These are phyloP conservation scores for Pharnaceum exiguum DNA, from an alignment of 148 eudicot species.

Conservation along the genomic window DNA sequence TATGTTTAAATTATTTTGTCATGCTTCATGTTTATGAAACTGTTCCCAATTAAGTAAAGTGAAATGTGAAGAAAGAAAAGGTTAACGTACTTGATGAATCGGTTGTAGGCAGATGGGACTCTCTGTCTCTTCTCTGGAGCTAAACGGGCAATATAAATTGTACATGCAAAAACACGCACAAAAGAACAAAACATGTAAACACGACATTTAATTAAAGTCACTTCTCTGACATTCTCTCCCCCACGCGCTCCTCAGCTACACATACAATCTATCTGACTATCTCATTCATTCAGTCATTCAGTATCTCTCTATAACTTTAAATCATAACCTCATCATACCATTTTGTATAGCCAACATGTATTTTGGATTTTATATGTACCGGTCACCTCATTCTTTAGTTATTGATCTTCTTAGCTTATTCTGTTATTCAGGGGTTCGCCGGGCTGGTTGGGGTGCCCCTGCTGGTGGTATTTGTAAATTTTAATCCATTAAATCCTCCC, in stretches of 20 bases:
- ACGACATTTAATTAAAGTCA: constrained; percentile 17
- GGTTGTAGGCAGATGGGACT: constrained; percentile 97
- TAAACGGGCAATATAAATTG: constrained; percentile 22
- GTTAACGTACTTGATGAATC: constrained; percentile 94
- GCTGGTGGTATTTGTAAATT: too few relatives aligned
- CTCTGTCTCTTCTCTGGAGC: constrained; percentile 99
- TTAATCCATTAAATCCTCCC: too few relatives aligned
- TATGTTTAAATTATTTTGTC: constrained; percentile 12
- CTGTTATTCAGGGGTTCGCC: background rate
- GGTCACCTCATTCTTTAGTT: background rate
- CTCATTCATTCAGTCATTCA: constrained; percentile 3
- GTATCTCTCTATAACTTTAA: constrained; percentile 21
- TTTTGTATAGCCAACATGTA: constrained; percentile 4
- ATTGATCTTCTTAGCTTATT: constrained; percentile 12
- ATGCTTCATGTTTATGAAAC: background rate
- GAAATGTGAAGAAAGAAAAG: background rate
- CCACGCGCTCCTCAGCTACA: background rate
- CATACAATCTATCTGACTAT: background rate
- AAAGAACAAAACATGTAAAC: constrained; percentile 14
- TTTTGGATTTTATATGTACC: constrained; percentile 27
- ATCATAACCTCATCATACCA: constrained; percentile 43
- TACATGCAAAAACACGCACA: constrained; percentile 21
- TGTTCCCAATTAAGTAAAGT: background rate
- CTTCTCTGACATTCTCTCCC: constrained; percentile 14
- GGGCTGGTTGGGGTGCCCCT: too few relatives aligned